These are phyloP conservation scores for Nicotiana tabacum DNA, from an alignment of 257 asterid genomes.

Conservation along the genomic window DNA sequence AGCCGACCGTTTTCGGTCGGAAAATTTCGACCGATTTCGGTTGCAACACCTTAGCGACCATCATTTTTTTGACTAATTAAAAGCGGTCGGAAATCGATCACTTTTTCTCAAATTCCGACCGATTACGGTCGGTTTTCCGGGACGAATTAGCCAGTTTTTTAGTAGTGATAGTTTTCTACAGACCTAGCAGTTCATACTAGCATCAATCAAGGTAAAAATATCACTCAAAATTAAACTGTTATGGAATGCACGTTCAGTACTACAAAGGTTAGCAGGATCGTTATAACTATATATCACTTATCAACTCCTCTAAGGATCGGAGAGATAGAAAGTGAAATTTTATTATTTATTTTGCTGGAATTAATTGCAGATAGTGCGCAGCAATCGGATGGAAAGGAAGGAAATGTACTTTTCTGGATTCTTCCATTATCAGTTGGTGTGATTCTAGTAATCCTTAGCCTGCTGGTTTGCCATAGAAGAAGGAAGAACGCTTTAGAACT, in stretches of 20 bases:
- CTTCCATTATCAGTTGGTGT: background rate
- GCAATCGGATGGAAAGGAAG: background rate
- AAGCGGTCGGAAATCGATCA: no score
- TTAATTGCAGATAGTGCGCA: background rate
- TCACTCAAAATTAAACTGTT: background rate
- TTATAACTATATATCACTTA: background rate
- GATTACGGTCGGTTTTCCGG: no score
- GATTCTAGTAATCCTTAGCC: slow-evolving; percentile 5
- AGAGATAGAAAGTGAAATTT: background rate
- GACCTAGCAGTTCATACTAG: background rate
- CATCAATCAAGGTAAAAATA: background rate
- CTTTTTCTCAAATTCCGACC: no score
- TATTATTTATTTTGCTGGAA: background rate
- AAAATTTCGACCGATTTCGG: no score
- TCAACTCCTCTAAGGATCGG: background rate
- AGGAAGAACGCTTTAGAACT: background rate
- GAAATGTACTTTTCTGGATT: background rate
- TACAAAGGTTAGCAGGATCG: background rate
- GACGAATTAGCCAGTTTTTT: no score
- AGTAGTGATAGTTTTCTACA: background rate
- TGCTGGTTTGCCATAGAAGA: background rate
- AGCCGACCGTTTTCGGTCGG: no score
- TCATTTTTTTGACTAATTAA: no score
- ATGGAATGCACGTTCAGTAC: background rate
- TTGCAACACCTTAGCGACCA: no score